Evolutionary conservation across 495 filamentous ascomycete species (phyloP).

Genomic region (Neurospora hispaniola): DNA sequence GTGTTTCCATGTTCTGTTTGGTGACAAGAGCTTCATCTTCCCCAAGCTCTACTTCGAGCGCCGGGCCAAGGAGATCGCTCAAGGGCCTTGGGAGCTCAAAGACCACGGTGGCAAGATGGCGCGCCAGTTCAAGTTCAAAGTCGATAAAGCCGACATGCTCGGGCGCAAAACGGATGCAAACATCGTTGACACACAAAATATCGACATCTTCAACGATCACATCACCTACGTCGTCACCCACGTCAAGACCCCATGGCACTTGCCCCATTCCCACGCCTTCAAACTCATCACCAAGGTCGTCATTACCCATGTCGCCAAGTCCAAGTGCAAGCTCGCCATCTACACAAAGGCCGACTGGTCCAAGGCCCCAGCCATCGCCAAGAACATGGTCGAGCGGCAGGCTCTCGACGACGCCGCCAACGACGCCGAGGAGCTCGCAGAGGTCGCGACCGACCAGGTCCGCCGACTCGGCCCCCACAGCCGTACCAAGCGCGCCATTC

Average conservation of each 20-base stretch:
- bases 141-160: conserved; percentile 54
- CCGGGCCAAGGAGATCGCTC: conserved; percentile 66
- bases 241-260: conserved; percentile 79
- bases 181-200: conserved; percentile 74
- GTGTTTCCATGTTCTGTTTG: conserved; percentile 90
- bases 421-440: conserved; percentile 75
- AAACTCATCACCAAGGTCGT: conserved; percentile 82
- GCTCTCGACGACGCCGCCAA: conserved; percentile 70
- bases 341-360: conserved; percentile 84
- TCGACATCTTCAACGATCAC: conserved; percentile 89
- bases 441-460: conserved; percentile 81
- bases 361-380: conserved; percentile 51
- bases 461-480: conserved; percentile 68
- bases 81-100: conserved; percentile 69
- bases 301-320: conserved; percentile 86
- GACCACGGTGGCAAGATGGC: conserved; percentile 54
- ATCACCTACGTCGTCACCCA: conserved; percentile 92
- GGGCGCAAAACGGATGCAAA: conserved; percentile 47
- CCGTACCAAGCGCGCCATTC: conserved; percentile 80
- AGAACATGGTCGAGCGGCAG: conserved; percentile 66
- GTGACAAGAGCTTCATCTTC: conserved; percentile 89
- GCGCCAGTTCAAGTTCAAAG: conserved; percentile 71
- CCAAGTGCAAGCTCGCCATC: conserved; percentile 81
- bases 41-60: conserved; percentile 83
- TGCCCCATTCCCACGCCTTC: conserved; percentile 71